Conservation (phyloP, 1,284 basidiomycete species). For the Ceratobasidium sp. region DNA sequence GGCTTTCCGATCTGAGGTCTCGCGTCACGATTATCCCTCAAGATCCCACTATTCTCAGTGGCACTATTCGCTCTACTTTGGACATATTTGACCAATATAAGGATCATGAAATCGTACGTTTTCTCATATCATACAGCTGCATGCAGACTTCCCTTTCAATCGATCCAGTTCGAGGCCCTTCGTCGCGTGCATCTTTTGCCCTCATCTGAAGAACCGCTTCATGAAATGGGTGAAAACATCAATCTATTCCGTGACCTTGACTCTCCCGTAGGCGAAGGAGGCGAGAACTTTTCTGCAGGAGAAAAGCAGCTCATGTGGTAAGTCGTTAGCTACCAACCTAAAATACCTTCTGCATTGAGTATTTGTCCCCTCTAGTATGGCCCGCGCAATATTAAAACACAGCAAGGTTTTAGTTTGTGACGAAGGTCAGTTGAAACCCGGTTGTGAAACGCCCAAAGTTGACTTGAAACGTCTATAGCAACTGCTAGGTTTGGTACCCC, state of each 20-base stretch:
- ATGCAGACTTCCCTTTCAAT: not conserved
- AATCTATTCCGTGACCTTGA: slow-evolving; percentile 92
- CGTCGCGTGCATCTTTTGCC: slow-evolving; percentile 89
- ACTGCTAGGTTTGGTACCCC: slow-evolving; percentile 67
- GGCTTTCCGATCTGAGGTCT: slow-evolving; percentile 86
- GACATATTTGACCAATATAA: slow-evolving; percentile 92
- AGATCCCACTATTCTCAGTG: slow-evolving; percentile 91
- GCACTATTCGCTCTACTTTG: slow-evolving; percentile 87
- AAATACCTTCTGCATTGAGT: not conserved
- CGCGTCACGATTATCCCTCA: slow-evolving; percentile 95
- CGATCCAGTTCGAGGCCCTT: slow-evolving; percentile 83
- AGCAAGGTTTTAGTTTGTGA: slow-evolving; percentile 86
- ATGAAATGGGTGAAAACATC: slow-evolving; percentile 70
- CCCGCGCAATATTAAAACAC: slow-evolving; percentile 81
- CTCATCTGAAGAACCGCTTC: slow-evolving; percentile 62
- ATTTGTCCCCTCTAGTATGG: slow-evolving; percentile 67
- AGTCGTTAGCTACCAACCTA: not conserved
- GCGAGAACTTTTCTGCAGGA: slow-evolving; percentile 94
- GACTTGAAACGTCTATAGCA: slow-evolving; percentile 59
- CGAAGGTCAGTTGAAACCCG: slow-evolving; percentile 60
- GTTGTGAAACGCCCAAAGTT: not conserved
- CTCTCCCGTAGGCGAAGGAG: slow-evolving; percentile 85
- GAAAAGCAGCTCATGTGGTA: slow-evolving; percentile 83
- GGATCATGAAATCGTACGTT: slow-evolving; percentile 81
- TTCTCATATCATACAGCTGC: no score